Evolutionary conservation across 805 yeast species (phyloP).

Genomic region (Yamadazyma olivae): DNA sequence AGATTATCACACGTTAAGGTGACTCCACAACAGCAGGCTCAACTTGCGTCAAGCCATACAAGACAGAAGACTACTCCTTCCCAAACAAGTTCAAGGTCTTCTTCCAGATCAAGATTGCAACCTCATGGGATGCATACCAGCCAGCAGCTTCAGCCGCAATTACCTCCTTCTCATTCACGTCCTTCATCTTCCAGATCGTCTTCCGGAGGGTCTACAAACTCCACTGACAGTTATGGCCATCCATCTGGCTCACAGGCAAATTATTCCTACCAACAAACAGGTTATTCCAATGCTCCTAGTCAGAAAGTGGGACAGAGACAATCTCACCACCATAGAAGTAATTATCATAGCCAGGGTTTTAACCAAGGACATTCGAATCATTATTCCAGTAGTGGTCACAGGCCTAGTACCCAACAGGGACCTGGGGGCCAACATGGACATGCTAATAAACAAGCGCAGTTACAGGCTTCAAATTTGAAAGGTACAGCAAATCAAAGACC

Average conservation of each 20-base stretch:
- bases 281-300: neutral
- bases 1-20: slow-evolving; percentile 13
- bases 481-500: too few species aligned
- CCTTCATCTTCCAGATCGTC: slow-evolving; percentile 9
- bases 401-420: too few species aligned
- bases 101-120: slow-evolving; percentile 6
- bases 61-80: too few species aligned
- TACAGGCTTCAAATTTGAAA: too few species aligned
- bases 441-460: too few species aligned
- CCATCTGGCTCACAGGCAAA: neutral
- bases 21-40: slow-evolving; percentile 4
- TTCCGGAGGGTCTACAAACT: slow-evolving; percentile 8
- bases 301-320: neutral
- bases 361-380: too few species aligned
- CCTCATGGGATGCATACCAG: slow-evolving; percentile 4
- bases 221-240: too few species aligned
- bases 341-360: neutral
- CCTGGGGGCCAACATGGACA: too few species aligned
- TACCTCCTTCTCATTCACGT: slow-evolving; percentile 1
- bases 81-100: too few species aligned
- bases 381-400: too few species aligned
- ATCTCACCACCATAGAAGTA: too few species aligned
- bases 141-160: slow-evolving; percentile 1
- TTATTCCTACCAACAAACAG: neutral
- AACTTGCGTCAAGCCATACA: slow-evolving; percentile 1